phyloP scores from a whole-genome alignment of 495 filamentous ascomycete genomes.

The Penicillium riverlandense region DNA sequence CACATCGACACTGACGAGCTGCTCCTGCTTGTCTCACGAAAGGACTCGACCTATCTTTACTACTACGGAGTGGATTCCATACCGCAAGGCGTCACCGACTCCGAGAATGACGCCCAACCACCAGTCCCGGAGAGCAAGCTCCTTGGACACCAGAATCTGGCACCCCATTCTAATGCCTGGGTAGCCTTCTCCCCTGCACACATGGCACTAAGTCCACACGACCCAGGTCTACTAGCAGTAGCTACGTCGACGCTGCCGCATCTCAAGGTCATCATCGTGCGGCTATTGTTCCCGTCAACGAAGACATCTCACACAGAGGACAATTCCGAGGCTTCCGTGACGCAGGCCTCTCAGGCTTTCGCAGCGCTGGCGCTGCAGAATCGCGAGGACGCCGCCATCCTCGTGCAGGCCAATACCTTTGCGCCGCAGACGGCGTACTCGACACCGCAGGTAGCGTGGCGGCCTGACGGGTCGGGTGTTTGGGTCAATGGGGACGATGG shows the following conservation, averaged over 20 bases:
- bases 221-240: slow-evolving; percentile 51
- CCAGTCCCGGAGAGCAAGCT: slow-evolving; percentile 22
- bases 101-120: not conserved
- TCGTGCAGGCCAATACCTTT: slow-evolving; percentile 51
- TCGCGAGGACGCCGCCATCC: slow-evolving; percentile 52
- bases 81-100: not conserved
- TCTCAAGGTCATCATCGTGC: slow-evolving; percentile 60
- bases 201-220: slow-evolving; percentile 47
- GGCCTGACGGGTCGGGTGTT: slow-evolving; percentile 56
- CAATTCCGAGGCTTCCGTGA: slow-evolving; percentile 10
- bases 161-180: slow-evolving; percentile 60
- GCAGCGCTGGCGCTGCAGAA: slow-evolving; percentile 44
- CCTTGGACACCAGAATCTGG: slow-evolving; percentile 53
- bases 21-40: slow-evolving; percentile 48
- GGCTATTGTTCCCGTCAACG: slow-evolving; percentile 43
- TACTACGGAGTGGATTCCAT: slow-evolving; percentile 43
- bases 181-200: slow-evolving; percentile 55
- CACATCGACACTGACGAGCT: slow-evolving; percentile 38
- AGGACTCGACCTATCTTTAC: slow-evolving; percentile 55
- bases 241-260: slow-evolving; percentile 56
- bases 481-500: slow-evolving; percentile 71
- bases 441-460: slow-evolving; percentile 58
- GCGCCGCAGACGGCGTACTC: slow-evolving; percentile 63
- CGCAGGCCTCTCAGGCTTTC: slow-evolving; percentile 45
- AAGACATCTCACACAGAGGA: slow-evolving; percentile 1